Evolutionary conservation across 495 filamentous ascomycete genomes (phyloP).

Genomic region (Penicillium atrosanguineum): DNA sequence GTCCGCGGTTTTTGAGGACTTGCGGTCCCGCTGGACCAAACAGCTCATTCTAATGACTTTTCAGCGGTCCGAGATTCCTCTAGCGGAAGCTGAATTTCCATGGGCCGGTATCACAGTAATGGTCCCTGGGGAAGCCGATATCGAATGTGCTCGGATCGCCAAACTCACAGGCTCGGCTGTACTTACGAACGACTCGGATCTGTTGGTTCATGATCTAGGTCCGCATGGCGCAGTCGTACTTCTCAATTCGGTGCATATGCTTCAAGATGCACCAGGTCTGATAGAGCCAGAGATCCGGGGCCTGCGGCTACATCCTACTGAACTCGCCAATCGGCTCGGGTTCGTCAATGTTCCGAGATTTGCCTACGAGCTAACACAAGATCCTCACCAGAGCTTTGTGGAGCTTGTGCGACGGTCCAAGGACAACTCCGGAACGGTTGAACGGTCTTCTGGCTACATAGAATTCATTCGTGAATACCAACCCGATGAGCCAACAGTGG

Average conservation of each 20-base stretch:
- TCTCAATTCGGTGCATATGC: constrained; percentile 47
- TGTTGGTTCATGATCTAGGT: constrained; percentile 68
- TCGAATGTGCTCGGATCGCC: constrained; percentile 60
- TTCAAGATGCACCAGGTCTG: constrained; percentile 13
- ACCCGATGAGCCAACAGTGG: background rate
- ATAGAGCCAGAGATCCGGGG: constrained; percentile 30
- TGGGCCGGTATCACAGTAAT: constrained; percentile 53
- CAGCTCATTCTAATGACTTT: constrained; percentile 18
- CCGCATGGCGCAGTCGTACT: constrained; percentile 54
- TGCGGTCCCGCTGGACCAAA: constrained; percentile 40
- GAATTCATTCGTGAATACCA: constrained; percentile 47
- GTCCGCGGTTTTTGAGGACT: constrained; percentile 62
- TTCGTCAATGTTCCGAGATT: constrained; percentile 31
- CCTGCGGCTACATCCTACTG: constrained; percentile 30
- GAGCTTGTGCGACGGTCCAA: constrained; percentile 35
- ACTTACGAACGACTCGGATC: constrained; percentile 71
- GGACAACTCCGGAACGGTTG: constrained; percentile 2
- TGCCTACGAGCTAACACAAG: constrained; percentile 32
- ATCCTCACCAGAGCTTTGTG: constrained; percentile 21
- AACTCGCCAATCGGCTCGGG: constrained; percentile 39
- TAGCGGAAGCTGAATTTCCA: constrained; percentile 19
- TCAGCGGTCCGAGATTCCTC: background rate
- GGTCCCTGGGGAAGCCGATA: constrained; percentile 70
- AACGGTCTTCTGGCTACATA: constrained; percentile 26
- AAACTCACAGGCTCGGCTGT: constrained; percentile 49